Evolutionary conservation across 1,284 basidiomycete species (phyloP).

Genomic region (Naganishia cerealis): DNA sequence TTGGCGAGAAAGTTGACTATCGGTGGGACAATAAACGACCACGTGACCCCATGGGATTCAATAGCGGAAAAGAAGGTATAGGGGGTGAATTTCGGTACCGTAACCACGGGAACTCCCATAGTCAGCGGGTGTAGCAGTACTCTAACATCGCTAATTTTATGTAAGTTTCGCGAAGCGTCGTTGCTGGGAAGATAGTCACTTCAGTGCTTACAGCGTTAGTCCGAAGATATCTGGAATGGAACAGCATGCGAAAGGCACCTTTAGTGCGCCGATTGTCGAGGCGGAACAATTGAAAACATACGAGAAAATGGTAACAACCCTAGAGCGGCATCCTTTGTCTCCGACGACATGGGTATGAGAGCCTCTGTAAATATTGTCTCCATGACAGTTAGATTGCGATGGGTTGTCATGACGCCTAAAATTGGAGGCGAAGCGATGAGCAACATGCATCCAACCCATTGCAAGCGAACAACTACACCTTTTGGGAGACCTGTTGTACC

Average conservation of each 20-base stretch:
- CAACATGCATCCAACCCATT: background rate
- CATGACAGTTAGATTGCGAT: slow-evolving; percentile 39
- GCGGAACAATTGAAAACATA: slow-evolving; percentile 38
- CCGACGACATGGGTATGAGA: slow-evolving; percentile 54
- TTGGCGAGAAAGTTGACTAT: slow-evolving; percentile 63
- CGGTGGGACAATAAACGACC: slow-evolving; percentile 74
- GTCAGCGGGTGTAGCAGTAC: slow-evolving; percentile 65
- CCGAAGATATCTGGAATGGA: slow-evolving; percentile 24
- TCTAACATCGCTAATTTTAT: slow-evolving; percentile 8
- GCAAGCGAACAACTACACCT: slow-evolving; percentile 38
- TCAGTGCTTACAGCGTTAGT: slow-evolving; percentile 43
- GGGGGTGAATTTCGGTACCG: slow-evolving; percentile 66
- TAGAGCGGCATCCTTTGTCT: slow-evolving; percentile 58
- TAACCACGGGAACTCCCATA: slow-evolving; percentile 63
- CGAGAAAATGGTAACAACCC: slow-evolving; percentile 63
- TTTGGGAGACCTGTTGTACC: slow-evolving; percentile 59
- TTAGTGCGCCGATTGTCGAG: background rate
- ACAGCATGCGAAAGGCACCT: background rate
- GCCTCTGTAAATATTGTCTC: slow-evolving; percentile 54
- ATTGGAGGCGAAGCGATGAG: background rate
- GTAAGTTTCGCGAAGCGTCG: background rate
- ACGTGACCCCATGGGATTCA: slow-evolving; percentile 67
- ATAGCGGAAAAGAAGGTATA: slow-evolving; percentile 65
- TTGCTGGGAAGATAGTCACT: slow-evolving; percentile 57
- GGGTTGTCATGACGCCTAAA: slow-evolving; percentile 30